A percentile compares a stretch with the other conserved stretches of the same genome.
Evolutionary conservation across 192 early-diverging fungal species (phyloP).

Genomic region (Backusella psychrophila): DNA sequence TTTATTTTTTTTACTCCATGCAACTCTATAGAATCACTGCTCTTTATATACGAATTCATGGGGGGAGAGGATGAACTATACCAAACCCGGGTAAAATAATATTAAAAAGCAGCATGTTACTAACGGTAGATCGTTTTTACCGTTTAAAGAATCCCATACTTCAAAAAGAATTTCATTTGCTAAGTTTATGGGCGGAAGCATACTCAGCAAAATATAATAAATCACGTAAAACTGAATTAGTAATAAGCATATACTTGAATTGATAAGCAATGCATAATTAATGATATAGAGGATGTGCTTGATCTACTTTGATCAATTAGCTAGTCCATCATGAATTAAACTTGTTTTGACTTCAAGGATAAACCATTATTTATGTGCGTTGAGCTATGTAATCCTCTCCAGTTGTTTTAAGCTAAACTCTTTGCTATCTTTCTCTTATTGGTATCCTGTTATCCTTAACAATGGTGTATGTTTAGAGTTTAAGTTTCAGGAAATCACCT

Average conservation of each 20-base stretch:
- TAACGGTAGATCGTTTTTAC: not conserved
- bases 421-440: not conserved
- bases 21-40: not conserved
- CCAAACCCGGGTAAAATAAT: not conserved
- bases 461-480: not conserved
- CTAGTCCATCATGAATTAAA: not conserved
- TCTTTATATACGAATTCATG: not conserved
- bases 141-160: not conserved
- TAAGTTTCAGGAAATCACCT: not conserved
- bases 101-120: not conserved
- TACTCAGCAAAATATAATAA: not conserved
- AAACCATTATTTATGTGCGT: not conserved
- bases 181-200: not conserved
- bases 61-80: not conserved
- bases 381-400: not conserved
- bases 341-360: not conserved
- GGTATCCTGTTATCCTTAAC: not conserved
- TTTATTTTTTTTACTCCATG: not conserved
- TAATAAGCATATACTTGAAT: not conserved
- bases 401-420: not conserved
- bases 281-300: no score
- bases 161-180: not conserved
- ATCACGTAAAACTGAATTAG: no score
- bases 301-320: no score
- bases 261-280: no score